phyloP scores from a whole-genome alignment of 176 grass and related monocot genomes.

The Aegilops bicornis region DNA sequence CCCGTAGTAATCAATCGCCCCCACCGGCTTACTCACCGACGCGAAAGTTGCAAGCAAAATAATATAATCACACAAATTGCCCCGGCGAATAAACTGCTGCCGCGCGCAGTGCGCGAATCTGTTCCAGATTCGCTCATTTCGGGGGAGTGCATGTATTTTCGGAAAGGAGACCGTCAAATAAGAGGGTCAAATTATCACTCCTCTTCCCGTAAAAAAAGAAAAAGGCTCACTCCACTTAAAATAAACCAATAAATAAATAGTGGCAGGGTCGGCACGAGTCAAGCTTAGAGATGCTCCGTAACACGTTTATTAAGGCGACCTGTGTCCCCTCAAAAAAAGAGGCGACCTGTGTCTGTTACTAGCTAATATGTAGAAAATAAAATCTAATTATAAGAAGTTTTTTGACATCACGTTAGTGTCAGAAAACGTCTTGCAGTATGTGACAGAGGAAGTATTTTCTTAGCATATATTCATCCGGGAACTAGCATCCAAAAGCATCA shows the following conservation, averaged over 20 bases:
- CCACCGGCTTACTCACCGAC: neutral
- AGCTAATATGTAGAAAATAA: no score
- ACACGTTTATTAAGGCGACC: neutral
- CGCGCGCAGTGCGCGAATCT: neutral
- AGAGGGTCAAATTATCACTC: neutral
- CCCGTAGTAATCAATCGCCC: neutral
- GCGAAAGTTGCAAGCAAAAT: neutral
- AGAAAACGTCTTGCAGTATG: no score
- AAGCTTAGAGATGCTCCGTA: neutral
- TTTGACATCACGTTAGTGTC: no score
- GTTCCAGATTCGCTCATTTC: neutral
- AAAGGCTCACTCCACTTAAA: neutral
- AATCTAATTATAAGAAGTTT: neutral
- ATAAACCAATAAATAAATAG: no score
- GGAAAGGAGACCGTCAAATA: neutral
- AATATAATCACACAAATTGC: neutral
- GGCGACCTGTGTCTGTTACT: no score
- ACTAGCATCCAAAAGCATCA: neutral
- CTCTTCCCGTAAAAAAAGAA: neutral
- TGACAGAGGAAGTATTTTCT: no score
- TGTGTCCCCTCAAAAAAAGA: no score
- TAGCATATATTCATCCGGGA: neutral
- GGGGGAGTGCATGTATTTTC: neutral
- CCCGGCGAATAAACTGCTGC: slow-evolving; percentile 10
- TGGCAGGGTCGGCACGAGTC: neutral